Percentiles rank a stretch among this genome's conserved stretches.
phyloP scores from a whole-genome alignment of 352 stramenopile species.

The Achlya hypogyna region DNA sequence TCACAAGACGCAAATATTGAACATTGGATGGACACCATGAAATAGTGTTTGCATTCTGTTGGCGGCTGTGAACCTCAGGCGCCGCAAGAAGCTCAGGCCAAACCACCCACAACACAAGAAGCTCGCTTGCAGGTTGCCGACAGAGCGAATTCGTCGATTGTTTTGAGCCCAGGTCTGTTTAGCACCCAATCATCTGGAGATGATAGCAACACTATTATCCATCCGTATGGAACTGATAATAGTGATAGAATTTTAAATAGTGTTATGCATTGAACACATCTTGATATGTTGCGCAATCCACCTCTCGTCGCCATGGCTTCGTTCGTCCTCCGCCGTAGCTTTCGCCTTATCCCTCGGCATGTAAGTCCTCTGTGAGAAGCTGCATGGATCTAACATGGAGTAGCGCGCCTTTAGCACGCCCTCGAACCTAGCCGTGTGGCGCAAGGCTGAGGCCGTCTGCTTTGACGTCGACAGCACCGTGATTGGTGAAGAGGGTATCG shows the following conservation, averaged over 20 bases:
- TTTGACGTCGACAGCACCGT: conserved; percentile 98
- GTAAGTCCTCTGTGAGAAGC: too few relatives aligned
- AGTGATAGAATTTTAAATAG: too few relatives aligned
- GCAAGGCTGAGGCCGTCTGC: conserved; percentile 39
- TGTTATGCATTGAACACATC: not conserved
- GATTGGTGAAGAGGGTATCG: conserved; percentile 96
- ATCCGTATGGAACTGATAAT: not conserved
- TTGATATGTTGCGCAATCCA: not conserved
- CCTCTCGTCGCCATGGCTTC: too few relatives aligned
- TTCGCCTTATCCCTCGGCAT: too few relatives aligned
- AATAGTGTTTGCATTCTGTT: too few relatives aligned
- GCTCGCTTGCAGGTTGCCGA: too few relatives aligned
- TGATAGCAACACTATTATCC: not conserved
- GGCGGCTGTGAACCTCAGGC: too few relatives aligned
- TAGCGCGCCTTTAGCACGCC: conserved; percentile 1
- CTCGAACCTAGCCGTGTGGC: not conserved
- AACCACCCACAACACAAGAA: too few relatives aligned
- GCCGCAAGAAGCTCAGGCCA: too few relatives aligned
- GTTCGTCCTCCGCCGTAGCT: not conserved
- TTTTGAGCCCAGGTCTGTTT: too few relatives aligned
- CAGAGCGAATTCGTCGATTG: too few relatives aligned
- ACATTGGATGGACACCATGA: too few relatives aligned
- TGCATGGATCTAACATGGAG: not conserved
- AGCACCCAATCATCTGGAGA: not conserved
- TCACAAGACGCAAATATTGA: not conserved